These are phyloP conservation scores for Petunia axillaris DNA, from an alignment of 257 asterid species.

Conservation along the genomic window DNA sequence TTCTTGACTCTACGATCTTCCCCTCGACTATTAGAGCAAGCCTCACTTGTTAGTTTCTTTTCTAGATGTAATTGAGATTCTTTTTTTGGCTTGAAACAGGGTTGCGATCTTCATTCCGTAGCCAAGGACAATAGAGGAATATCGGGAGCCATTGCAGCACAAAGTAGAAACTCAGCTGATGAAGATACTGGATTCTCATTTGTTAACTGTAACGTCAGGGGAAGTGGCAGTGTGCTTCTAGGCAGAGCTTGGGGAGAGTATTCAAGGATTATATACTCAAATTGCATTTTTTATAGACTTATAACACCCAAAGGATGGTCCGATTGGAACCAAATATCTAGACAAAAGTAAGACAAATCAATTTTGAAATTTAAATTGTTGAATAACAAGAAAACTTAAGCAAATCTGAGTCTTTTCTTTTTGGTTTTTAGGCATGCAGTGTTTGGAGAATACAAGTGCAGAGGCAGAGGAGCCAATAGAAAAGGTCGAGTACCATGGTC, in stretches of 20 bases:
- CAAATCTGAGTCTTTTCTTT: background rate
- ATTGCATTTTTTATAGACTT: constrained; percentile 40
- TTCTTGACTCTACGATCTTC: background rate
- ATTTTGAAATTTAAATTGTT: background rate
- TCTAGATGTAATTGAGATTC: background rate
- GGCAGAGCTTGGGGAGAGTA: constrained; percentile 90
- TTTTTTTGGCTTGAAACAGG: constrained; percentile 37
- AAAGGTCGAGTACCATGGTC: constrained; percentile 61
- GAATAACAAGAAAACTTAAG: background rate
- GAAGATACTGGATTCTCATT: constrained; percentile 88
- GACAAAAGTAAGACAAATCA: background rate
- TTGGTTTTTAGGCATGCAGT: constrained; percentile 50
- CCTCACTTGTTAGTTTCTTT: background rate
- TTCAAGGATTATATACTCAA: constrained; percentile 54
- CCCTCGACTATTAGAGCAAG: background rate
- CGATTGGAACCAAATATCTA: constrained; percentile 43
- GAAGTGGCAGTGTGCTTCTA: constrained; percentile 52
- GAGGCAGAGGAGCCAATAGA: constrained; percentile 73
- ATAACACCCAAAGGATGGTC: constrained; percentile 69
- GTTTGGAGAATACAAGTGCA: constrained; percentile 67
- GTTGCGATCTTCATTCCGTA: constrained; percentile 53
- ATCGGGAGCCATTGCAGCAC: constrained; percentile 74
- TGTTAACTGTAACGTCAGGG: constrained; percentile 57
- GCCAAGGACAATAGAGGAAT: constrained; percentile 32
- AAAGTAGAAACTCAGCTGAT: constrained; percentile 46